phyloP scores from a whole-genome alignment of 495 filamentous ascomycete genomes.

The Articulospora tetracladia region DNA sequence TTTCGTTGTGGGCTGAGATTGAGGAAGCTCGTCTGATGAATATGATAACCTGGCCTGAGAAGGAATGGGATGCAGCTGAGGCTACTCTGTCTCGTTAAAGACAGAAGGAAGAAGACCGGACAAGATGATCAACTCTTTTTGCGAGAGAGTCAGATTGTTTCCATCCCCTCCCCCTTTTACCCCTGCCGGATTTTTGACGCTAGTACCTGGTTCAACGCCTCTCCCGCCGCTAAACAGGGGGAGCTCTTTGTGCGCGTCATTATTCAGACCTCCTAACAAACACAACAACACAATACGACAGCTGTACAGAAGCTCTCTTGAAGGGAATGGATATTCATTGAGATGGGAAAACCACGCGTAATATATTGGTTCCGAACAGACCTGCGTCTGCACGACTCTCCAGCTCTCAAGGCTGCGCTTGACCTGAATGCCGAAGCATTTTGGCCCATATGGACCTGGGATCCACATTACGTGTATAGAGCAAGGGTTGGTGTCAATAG shows the following conservation, averaged over 20 bases:
- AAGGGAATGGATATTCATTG: too few species aligned
- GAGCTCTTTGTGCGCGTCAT: not conserved
- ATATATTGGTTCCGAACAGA: slow-evolving; percentile 78
- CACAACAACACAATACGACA: not conserved
- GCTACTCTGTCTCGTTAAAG: too few species aligned
- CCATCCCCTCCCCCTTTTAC: too few species aligned
- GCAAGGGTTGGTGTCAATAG: slow-evolving; percentile 61
- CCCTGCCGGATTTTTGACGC: not conserved
- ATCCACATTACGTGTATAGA: slow-evolving; percentile 69
- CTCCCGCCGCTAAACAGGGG: not conserved
- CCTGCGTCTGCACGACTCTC: slow-evolving; percentile 67
- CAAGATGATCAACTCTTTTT: too few species aligned
- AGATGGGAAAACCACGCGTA: slow-evolving; percentile 46
- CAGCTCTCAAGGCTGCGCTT: slow-evolving; percentile 60
- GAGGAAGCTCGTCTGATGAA: not conserved
- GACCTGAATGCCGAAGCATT: slow-evolving; percentile 56
- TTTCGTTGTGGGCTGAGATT: slow-evolving; percentile 2
- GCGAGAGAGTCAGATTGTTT: too few species aligned
- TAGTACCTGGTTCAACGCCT: not conserved
- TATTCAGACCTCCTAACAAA: not conserved
- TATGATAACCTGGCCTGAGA: too few species aligned
- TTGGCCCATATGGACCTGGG: slow-evolving; percentile 69
- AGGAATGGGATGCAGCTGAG: too few species aligned
- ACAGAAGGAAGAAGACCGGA: too few species aligned
- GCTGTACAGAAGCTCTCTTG: not conserved